A percentile compares a stretch with the other conserved stretches of the same genome.
Evolutionary conservation across 2,329 filamentous ascomycete genomes (phyloP).

Genomic region (Ophiostoma perfectum): DNA sequence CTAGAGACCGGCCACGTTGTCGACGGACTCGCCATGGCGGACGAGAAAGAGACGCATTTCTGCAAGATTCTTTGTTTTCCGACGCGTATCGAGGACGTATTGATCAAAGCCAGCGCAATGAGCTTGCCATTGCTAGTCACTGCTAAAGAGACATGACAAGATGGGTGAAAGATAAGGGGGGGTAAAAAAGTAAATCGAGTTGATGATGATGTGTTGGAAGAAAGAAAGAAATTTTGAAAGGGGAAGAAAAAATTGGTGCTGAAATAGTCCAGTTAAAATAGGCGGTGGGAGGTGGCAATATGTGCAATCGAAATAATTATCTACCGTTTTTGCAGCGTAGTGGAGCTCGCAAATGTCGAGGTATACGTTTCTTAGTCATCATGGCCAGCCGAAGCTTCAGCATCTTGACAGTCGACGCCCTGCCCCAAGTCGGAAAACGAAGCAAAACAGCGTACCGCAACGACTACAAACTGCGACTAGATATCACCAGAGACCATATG

Average conservation of each 20-base stretch:
- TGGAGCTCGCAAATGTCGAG: neutral
- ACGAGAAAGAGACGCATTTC: slow-evolving; percentile 66
- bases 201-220: neutral
- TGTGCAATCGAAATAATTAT: neutral
- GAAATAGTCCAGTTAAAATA: slow-evolving; percentile 16
- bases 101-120: neutral
- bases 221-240: slow-evolving; percentile 1
- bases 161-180: neutral
- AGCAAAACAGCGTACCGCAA: neutral
- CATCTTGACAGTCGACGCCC: neutral
- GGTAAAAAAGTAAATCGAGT: neutral
- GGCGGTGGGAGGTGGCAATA: slow-evolving; percentile 15
- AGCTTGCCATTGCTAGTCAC: neutral
- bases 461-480: neutral
- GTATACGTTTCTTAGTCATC: slow-evolving; percentile 10
- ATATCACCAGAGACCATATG: no score
- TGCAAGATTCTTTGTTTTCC: slow-evolving; percentile 13
- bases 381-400: neutral
- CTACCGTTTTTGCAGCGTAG: slow-evolving; percentile 10
- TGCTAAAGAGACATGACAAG: neutral
- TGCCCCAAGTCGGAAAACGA: neutral
- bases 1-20: slow-evolving; percentile 78
- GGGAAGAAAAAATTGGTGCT: slow-evolving; percentile 15
- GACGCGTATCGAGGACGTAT: neutral
- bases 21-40: slow-evolving; percentile 83